Conservation (phyloP, 2,329 filamentous ascomycete species). For the Exophiala lecanii-corni region DNA sequence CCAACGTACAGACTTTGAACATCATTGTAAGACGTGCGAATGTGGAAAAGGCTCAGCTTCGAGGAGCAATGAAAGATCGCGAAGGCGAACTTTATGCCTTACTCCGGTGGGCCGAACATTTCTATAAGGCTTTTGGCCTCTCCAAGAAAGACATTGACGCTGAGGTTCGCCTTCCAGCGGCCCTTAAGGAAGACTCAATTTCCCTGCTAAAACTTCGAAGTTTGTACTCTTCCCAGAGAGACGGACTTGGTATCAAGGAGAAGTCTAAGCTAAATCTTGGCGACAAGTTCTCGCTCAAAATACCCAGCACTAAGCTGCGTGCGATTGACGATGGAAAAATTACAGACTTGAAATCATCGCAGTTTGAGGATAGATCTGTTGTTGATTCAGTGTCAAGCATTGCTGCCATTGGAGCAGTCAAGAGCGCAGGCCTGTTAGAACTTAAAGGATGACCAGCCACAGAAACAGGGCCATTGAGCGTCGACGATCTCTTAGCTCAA, state of each 20-base stretch:
- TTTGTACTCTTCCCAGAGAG: background rate
- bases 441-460: too few relatives aligned
- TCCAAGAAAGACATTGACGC: slow-evolving; percentile 13
- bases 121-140: slow-evolving; percentile 9
- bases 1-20: slow-evolving; percentile 21
- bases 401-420: too few relatives aligned
- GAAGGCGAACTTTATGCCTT: slow-evolving; percentile 11
- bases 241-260: background rate
- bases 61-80: background rate
- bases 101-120: slow-evolving; percentile 10
- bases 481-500: too few relatives aligned
- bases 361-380: too few relatives aligned
- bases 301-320: too few relatives aligned
- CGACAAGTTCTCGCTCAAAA: background rate
- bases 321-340: too few relatives aligned
- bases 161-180: slow-evolving; percentile 8
- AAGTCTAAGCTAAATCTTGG: background rate
- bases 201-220: background rate
- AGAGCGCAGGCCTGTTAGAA: too few relatives aligned
- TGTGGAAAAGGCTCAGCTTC: slow-evolving; percentile 7
- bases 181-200: background rate
- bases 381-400: too few relatives aligned
- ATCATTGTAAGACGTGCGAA: slow-evolving; percentile 22
- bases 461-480: too few relatives aligned
- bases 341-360: too few relatives aligned